Base-by-base conservation (phyloP, 164 flowering plant genomes). In the Sextonia rubra region DNA sequence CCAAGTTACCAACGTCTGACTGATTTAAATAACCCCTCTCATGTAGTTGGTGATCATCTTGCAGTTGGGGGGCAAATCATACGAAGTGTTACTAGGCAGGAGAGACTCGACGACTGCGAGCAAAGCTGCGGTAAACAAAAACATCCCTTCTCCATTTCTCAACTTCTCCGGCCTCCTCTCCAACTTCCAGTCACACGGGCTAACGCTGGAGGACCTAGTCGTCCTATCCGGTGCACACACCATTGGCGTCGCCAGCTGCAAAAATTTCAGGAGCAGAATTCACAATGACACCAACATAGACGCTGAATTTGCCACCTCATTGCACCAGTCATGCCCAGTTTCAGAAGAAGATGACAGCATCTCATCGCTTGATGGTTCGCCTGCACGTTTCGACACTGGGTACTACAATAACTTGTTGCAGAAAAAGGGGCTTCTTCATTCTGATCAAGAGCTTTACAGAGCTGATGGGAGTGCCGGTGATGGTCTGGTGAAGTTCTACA, bases 101-200 rank as follows among this genome's bases (percentile, higher is more conserved):
- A 64, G 68, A 17, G 68, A 67, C 22, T n/a, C 69, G 44, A 67
- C 47, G 20, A 47, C 26, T n/a, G 69, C 68, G 2, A 64, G n/a
- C 26, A 29, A 26, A 64, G 68, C 44, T 64, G 26, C n/a, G 6
- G 17, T 7, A 12, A 26, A 64, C 47, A 24, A 27, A 22, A 26
- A 64, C 47, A 24, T 64, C 37, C 44, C 47, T 17, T 17, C 44
- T 15, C 68, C 68, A 26, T 17, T 12, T 12, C 22, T 22, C 29
- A 2, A 2, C 47, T 26, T 64, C 47, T 12, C 7, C 15, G 12
- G n/a, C 1, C 20, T 64, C 47, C 4, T 64, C 17, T 8, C 25
- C 2, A 64, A 18, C 20, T 64, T 64, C 26, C 3, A 18, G 3
- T 18, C 18, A 29, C 25, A 64, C 4, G 68, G 68, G 17, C 29